These are phyloP conservation scores for Ajuga reptans DNA, from an alignment of 305 asterid genomes.

Conservation along the genomic window DNA sequence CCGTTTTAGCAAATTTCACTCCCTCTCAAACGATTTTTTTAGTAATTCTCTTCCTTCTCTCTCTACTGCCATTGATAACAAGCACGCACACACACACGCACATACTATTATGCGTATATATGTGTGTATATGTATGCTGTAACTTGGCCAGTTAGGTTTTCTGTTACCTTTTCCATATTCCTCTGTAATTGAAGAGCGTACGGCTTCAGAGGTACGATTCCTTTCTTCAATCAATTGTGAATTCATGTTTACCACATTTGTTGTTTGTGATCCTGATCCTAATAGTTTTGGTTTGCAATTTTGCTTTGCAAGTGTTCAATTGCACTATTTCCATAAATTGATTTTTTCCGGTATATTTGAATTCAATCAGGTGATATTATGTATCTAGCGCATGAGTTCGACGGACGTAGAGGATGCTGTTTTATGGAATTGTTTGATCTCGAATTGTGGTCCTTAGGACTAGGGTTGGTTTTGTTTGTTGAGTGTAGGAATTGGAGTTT, in stretches of 20 bases:
- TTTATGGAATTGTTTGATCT: slow-evolving; percentile 30
- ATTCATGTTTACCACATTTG: not conserved
- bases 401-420: slow-evolving; percentile 24
- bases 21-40: slow-evolving; percentile 18
- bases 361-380: slow-evolving; percentile 45
- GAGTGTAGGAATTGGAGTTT: slow-evolving; percentile 27
- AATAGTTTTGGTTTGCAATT: not conserved
- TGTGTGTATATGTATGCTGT: not conserved
- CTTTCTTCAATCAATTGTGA: slow-evolving; percentile 3
- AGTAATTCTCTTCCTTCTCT: slow-evolving; percentile 10
- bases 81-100: slow-evolving; percentile 5
- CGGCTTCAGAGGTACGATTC: slow-evolving; percentile 46
- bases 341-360: not conserved
- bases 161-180: slow-evolving; percentile 28
- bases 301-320: slow-evolving; percentile 14
- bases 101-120: slow-evolving; percentile 10
- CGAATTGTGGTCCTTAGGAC: slow-evolving; percentile 27
- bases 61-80: slow-evolving; percentile 20
- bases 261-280: slow-evolving; percentile 4
- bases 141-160: slow-evolving; percentile 31
- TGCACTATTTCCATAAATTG: not conserved
- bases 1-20: slow-evolving; percentile 19
- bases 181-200: slow-evolving; percentile 28
- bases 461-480: slow-evolving; percentile 33
- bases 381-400: slow-evolving; percentile 30